phyloP scores from a whole-genome alignment of 2,329 filamentous ascomycete genomes.

The Monosporascus sp. region DNA sequence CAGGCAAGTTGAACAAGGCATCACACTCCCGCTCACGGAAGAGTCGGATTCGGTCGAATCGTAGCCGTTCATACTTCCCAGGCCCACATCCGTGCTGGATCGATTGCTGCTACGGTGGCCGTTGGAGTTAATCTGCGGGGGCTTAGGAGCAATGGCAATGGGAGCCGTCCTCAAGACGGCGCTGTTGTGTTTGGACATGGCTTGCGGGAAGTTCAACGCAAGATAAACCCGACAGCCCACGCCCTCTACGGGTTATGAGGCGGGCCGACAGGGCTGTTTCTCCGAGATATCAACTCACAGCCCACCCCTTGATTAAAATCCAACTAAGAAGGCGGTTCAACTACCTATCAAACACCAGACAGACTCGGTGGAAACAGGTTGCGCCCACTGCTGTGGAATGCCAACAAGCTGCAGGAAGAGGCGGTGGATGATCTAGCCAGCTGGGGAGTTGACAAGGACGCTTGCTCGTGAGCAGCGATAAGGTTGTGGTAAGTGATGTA shows the following conservation, averaged over 20 bases:
- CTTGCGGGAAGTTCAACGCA: constrained; percentile 23
- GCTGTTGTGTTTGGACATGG: constrained; percentile 47
- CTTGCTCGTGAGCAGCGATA: background rate
- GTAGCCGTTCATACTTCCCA: constrained; percentile 46
- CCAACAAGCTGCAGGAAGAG: background rate
- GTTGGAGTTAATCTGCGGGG: constrained; percentile 39
- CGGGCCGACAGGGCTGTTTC: constrained; percentile 7
- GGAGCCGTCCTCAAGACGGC: constrained; percentile 56
- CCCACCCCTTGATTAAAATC: constrained; percentile 4
- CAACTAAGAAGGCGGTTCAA: constrained; percentile 11
- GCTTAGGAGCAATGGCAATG: constrained; percentile 61
- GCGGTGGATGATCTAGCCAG: background rate
- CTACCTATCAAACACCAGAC: constrained; percentile 6
- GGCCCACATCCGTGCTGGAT: constrained; percentile 41
- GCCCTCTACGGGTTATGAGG: constrained; percentile 18
- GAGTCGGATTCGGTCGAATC: constrained; percentile 46
- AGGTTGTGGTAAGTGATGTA: background rate
- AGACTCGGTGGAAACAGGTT: too few species aligned
- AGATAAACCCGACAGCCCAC: constrained; percentile 11
- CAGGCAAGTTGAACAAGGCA: constrained; percentile 69
- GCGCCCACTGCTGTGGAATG: background rate
- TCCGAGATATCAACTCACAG: constrained; percentile 11
- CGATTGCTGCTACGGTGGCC: constrained; percentile 39
- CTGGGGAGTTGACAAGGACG: background rate
- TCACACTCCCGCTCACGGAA: constrained; percentile 36